Conservation (phyloP, 345 rosid species). For the Brassica juncea region DNA sequence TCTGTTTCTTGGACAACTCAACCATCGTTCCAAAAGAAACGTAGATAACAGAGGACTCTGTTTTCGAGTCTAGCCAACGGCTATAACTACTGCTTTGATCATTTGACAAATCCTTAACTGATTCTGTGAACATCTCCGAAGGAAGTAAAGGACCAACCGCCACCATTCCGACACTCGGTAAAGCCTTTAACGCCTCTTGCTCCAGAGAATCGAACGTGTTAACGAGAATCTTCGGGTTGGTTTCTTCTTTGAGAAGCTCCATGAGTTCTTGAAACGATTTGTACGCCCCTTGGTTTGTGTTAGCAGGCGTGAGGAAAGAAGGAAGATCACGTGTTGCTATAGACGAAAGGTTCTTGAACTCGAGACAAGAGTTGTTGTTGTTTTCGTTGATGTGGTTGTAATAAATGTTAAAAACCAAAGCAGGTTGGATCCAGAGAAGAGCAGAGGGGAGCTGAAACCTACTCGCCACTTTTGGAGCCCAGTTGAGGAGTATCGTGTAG, state of each 20-base stretch:
- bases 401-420: slow-evolving; percentile 59
- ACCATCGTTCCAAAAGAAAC: slow-evolving; percentile 64
- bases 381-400: slow-evolving; percentile 52
- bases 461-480: slow-evolving; percentile 60
- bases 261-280: slow-evolving; percentile 27
- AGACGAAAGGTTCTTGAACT: slow-evolving; percentile 38
- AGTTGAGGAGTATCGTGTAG: slow-evolving; percentile 50
- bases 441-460: slow-evolving; percentile 45
- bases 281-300: neutral
- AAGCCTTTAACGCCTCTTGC: slow-evolving; percentile 37
- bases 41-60: slow-evolving; percentile 58
- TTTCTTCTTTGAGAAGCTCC: slow-evolving; percentile 36
- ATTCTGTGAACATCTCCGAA: slow-evolving; percentile 8
- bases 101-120: neutral
- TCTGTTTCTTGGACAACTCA: slow-evolving; percentile 47
- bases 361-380: slow-evolving; percentile 26
- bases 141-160: slow-evolving; percentile 48
- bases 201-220: slow-evolving; percentile 58
- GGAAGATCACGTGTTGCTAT: slow-evolving; percentile 51
- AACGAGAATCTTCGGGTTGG: slow-evolving; percentile 42
- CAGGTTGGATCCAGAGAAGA: slow-evolving; percentile 73
- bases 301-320: slow-evolving; percentile 46
- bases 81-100: slow-evolving; percentile 23
- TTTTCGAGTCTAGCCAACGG: slow-evolving; percentile 52
- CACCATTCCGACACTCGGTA: slow-evolving; percentile 17